Percentiles rank a stretch among this genome's conserved stretches.
phyloP scores from a whole-genome alignment of 1,139 yeast species.

The Suhomyces terraborum region DNA sequence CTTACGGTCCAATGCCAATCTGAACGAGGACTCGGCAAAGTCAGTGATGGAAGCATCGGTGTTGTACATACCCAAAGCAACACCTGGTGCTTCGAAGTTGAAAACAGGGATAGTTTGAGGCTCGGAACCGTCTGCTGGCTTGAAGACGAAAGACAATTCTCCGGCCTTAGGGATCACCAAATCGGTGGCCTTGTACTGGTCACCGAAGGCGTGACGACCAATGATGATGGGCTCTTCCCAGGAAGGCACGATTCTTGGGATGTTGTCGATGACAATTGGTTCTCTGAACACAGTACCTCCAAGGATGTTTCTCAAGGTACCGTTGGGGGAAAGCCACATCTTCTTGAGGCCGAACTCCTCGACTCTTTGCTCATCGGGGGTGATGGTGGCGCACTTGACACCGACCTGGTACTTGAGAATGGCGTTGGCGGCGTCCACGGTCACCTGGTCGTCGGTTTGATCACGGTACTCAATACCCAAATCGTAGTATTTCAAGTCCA shows the following conservation, averaged over 20 bases:
- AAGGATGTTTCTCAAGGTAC: slow-evolving; percentile 77
- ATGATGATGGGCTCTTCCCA: slow-evolving; percentile 84
- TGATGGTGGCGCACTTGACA: slow-evolving; percentile 82
- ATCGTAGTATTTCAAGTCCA: slow-evolving; percentile 76
- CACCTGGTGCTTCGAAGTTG: slow-evolving; percentile 67
- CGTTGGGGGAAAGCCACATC: slow-evolving; percentile 88
- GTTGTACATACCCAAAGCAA: slow-evolving; percentile 80
- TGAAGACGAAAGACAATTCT: slow-evolving; percentile 63
- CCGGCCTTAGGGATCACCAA: slow-evolving; percentile 70
- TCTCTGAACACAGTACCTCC: slow-evolving; percentile 87
- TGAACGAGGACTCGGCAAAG: slow-evolving; percentile 78
- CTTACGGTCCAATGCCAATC: slow-evolving; percentile 66
- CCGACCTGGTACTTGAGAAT: slow-evolving; percentile 78
- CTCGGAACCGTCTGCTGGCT: slow-evolving; percentile 59
- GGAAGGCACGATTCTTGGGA: slow-evolving; percentile 74
- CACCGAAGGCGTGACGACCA: slow-evolving; percentile 87
- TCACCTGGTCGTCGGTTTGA: slow-evolving; percentile 69
- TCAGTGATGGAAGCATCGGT: slow-evolving; percentile 79
- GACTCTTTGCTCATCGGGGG: slow-evolving; percentile 83
- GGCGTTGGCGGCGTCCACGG: slow-evolving; percentile 75
- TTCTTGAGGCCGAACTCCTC: slow-evolving; percentile 71
- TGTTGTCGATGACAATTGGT: slow-evolving; percentile 74
- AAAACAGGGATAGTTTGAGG: slow-evolving; percentile 54
- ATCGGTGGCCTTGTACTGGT: slow-evolving; percentile 82
- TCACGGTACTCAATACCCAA: slow-evolving; percentile 72